Percentiles rank a stretch among this genome's conserved stretches.
Evolutionary conservation across 2,329 filamentous ascomycete species (phyloP).

Genomic region (Fusarium sp.): DNA sequence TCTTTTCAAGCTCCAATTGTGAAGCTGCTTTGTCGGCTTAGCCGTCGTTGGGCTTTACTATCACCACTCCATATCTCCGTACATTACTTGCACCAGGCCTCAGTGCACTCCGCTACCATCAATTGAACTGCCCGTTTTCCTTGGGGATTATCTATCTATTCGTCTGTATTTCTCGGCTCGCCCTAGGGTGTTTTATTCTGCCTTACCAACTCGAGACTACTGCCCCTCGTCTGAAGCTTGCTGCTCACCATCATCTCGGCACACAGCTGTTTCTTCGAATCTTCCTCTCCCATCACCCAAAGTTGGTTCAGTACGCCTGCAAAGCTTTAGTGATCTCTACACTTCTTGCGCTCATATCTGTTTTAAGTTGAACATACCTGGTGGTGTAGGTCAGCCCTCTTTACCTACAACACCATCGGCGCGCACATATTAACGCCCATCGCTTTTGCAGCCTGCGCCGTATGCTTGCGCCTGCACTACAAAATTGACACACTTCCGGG

Average conservation of each 20-base stretch:
- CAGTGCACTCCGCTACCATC: conserved; percentile 21
- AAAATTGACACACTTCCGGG: conserved; percentile 22
- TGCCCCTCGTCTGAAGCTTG: conserved; percentile 19
- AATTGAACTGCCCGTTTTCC: conserved; percentile 31
- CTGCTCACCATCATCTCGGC: conserved; percentile 13
- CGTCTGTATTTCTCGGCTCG: conserved; percentile 20
- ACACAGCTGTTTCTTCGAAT: conserved; percentile 18
- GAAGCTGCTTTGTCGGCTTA: conserved; percentile 28
- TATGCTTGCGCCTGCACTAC: conserved; percentile 36
- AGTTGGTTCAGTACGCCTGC: conserved; percentile 25
- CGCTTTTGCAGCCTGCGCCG: conserved; percentile 31
- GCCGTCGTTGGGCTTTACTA: conserved; percentile 11
- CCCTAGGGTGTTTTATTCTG: conserved; percentile 34
- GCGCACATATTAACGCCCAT: conserved; percentile 25
- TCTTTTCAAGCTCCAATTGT: conserved; percentile 20
- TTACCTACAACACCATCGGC: conserved; percentile 12
- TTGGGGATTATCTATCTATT: conserved; percentile 3
- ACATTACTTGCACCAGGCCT: conserved; percentile 15
- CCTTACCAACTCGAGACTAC: conserved; percentile 22
- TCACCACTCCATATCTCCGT: conserved; percentile 26
- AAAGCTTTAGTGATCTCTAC: conserved; percentile 22
- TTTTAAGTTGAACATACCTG: conserved; percentile 18
- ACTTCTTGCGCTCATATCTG: conserved; percentile 12
- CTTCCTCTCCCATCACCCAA: conserved; percentile 5
- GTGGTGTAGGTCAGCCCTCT: conserved; percentile 30